Conservation (phyloP, 2,329 filamentous ascomycete species). For the Lasiodiplodia citricola region DNA sequence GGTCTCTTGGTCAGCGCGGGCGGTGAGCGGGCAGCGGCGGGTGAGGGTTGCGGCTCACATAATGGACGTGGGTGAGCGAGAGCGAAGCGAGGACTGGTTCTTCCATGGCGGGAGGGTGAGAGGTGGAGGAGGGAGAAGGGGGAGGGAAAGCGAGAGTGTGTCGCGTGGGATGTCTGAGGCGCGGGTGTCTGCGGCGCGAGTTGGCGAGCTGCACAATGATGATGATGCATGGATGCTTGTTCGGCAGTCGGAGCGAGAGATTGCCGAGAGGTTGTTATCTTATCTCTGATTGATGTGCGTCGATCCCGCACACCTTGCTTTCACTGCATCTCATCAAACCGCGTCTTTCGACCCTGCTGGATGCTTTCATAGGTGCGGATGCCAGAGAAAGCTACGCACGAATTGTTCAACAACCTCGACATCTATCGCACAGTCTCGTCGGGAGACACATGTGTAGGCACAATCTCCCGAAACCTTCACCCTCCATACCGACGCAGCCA, state of each 20-base stretch:
- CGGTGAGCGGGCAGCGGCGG: slow-evolving; percentile 3
- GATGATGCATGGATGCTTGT: background rate
- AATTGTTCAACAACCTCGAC: too few relatives aligned
- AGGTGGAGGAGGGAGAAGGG: background rate
- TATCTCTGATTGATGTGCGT: slow-evolving; percentile 6
- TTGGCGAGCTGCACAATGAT: slow-evolving; percentile 9
- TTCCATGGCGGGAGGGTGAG: slow-evolving; percentile 45
- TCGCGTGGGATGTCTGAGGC: too few relatives aligned
- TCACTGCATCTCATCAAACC: background rate
- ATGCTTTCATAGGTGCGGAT: too few relatives aligned
- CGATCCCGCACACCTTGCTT: background rate
- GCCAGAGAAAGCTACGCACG: too few relatives aligned
- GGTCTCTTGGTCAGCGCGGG: slow-evolving; percentile 29
- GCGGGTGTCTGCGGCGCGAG: background rate
- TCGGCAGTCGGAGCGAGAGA: slow-evolving; percentile 2
- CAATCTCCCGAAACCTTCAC: too few relatives aligned
- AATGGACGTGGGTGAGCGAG: slow-evolving; percentile 94
- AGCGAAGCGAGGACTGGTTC: slow-evolving; percentile 77
- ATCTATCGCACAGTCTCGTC: too few relatives aligned
- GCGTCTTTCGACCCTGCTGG: too few relatives aligned
- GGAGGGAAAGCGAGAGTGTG: background rate
- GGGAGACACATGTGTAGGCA: too few relatives aligned
- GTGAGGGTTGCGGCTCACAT: slow-evolving; percentile 64
- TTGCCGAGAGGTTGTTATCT: background rate
- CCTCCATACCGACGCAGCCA: too few relatives aligned